A percentile compares a stretch with the other conserved stretches of the same genome.
phyloP scores from a whole-genome alignment of 495 filamentous ascomycete species.

The Neurospora hispaniola region DNA sequence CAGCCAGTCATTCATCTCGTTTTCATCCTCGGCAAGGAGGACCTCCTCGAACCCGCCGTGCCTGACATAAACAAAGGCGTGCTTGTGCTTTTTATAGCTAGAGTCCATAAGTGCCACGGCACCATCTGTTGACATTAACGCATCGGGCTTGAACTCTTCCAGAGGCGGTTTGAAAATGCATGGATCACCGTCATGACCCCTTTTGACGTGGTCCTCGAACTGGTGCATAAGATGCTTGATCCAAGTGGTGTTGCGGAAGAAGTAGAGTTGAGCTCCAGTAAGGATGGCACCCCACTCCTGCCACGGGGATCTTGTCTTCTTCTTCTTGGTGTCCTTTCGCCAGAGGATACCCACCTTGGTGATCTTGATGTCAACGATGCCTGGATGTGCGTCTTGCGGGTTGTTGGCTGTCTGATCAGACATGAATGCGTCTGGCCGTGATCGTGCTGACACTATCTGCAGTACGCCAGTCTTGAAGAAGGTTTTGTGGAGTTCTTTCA shows the following conservation, averaged over 20 bases:
- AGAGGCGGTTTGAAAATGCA: slow-evolving; percentile 84
- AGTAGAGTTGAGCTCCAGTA: slow-evolving; percentile 89
- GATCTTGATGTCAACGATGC: slow-evolving; percentile 93
- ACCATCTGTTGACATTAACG: slow-evolving; percentile 80
- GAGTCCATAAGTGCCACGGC: slow-evolving; percentile 81
- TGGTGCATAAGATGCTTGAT: slow-evolving; percentile 85
- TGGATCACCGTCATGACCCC: slow-evolving; percentile 52
- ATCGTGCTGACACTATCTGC: slow-evolving; percentile 88
- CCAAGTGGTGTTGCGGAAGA: slow-evolving; percentile 89
- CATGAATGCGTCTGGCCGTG: slow-evolving; percentile 91
- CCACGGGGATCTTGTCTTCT: slow-evolving; percentile 91
- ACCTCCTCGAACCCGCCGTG: slow-evolving; percentile 83
- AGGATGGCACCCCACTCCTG: slow-evolving; percentile 97
- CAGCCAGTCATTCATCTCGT: slow-evolving; percentile 95
- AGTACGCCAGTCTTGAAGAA: slow-evolving; percentile 85
- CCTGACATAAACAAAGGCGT: slow-evolving; percentile 86
- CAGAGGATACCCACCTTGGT: slow-evolving; percentile 93
- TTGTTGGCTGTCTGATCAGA: slow-evolving; percentile 71
- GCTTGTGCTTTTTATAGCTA: slow-evolving; percentile 89
- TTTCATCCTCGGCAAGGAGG: slow-evolving; percentile 78
- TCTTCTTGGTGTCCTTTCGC: slow-evolving; percentile 92
- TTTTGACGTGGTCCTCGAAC: slow-evolving; percentile 65
- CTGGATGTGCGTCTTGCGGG: slow-evolving; percentile 78
- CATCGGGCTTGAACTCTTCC: slow-evolving; percentile 85
- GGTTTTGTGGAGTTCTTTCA: slow-evolving; percentile 67